These are phyloP conservation scores for Diutina mesorugosa DNA, from an alignment of 1,139 yeast species.

Conservation along the genomic window DNA sequence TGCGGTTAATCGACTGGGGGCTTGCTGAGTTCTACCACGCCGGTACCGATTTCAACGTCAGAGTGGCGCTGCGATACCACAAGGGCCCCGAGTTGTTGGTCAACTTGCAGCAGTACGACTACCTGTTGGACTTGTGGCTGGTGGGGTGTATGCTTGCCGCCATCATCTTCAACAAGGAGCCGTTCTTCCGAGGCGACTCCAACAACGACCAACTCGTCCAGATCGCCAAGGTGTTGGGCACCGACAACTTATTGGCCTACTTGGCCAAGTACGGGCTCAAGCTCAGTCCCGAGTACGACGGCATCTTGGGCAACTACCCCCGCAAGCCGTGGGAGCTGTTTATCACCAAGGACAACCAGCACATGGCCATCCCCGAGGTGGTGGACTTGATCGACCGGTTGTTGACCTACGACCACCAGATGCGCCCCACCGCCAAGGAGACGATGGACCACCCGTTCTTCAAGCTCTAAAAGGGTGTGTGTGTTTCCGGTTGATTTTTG, in stretches of 20 bases:
- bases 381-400: constrained; percentile 55
- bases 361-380: constrained; percentile 47
- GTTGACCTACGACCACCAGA: constrained; percentile 60
- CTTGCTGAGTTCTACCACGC: constrained; percentile 72
- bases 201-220: constrained; percentile 73
- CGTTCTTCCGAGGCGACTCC: constrained; percentile 68
- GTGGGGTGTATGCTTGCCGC: constrained; percentile 76
- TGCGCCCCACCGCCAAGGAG: constrained; percentile 63
- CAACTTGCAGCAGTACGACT: constrained; percentile 64
- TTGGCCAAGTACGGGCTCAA: constrained; percentile 48
- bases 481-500: not conserved
- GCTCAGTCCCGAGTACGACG: constrained; percentile 47
- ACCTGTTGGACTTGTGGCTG: constrained; percentile 71
- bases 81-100: constrained; percentile 73
- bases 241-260: constrained; percentile 50
- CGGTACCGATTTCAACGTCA: constrained; percentile 66
- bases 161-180: constrained; percentile 63
- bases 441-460: constrained; percentile 49
- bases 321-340: constrained; percentile 60
- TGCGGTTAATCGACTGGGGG: constrained; percentile 76
- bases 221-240: constrained; percentile 65
- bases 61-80: constrained; percentile 72
- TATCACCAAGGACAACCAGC: constrained; percentile 36
- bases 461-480: not conserved
- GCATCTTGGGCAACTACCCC: constrained; percentile 45